A percentile compares a stretch with the other conserved stretches of the same genome.
These are phyloP conservation scores for Rhizophlyctis rosea DNA, from an alignment of 192 early-diverging fungal species.

Conservation along the genomic window DNA sequence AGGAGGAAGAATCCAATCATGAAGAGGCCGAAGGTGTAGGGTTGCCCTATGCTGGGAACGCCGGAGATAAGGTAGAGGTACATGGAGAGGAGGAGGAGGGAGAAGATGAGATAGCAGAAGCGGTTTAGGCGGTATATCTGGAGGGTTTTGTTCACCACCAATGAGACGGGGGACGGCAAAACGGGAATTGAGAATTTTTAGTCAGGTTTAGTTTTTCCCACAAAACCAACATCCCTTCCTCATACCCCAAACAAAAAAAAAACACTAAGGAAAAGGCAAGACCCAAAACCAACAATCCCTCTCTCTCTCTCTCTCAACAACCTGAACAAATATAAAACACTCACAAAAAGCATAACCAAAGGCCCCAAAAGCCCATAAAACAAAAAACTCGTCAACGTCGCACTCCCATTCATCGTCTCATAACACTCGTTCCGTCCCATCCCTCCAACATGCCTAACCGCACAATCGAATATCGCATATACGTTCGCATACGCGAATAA, in stretches of 20 bases:
- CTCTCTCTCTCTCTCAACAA: too few species aligned
- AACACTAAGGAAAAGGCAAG: too few species aligned
- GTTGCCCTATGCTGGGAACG: background rate
- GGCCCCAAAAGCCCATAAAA: constrained; percentile 8
- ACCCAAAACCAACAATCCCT: too few species aligned
- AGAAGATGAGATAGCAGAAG: background rate
- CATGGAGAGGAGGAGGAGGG: constrained; percentile 1
- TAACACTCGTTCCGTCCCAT: background rate
- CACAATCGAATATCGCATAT: too few species aligned
- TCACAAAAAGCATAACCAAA: constrained; percentile 12
- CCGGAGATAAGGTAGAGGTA: background rate
- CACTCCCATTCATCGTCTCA: background rate
- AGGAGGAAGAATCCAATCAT: constrained; percentile 19
- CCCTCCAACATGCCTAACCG: background rate
- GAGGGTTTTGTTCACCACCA: background rate
- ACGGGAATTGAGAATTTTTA: background rate
- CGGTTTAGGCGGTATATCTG: constrained; percentile 14
- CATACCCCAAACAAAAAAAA: too few species aligned
- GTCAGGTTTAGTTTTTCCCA: too few species aligned
- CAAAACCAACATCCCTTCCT: too few species aligned
- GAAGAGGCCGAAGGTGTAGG: constrained; percentile 4
- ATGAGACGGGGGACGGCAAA: background rate
- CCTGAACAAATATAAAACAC: background rate
- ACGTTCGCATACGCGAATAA: background rate
- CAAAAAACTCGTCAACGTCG: background rate